Percentiles rank a stretch among this genome's conserved stretches.
phyloP scores from a whole-genome alignment of 2,329 filamentous ascomycete species.

The Curvularia sp. region DNA sequence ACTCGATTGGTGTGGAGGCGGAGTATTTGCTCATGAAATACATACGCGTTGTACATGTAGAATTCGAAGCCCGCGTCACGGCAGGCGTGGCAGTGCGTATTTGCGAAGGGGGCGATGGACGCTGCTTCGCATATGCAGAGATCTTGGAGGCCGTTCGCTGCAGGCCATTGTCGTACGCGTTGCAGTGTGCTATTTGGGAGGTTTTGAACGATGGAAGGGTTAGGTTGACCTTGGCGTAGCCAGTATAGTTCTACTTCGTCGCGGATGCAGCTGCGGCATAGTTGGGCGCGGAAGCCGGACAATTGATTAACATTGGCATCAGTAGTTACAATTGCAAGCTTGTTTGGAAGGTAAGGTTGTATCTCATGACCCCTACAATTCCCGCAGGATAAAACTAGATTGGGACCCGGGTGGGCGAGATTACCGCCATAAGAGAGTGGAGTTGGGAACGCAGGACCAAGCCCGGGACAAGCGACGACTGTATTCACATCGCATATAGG shows the following conservation, averaged over 20 bases:
- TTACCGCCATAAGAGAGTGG: background rate
- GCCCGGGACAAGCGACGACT: background rate
- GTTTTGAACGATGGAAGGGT: too few relatives aligned
- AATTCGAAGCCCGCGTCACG: background rate
- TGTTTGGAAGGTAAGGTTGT: background rate
- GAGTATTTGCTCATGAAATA: background rate
- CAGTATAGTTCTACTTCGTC: slow-evolving; percentile 14
- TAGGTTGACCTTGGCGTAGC: slow-evolving; percentile 1
- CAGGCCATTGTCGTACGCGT: background rate
- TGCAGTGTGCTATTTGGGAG: background rate
- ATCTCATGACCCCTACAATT: background rate
- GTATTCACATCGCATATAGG: background rate
- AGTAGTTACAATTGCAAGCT: background rate
- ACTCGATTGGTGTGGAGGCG: background rate
- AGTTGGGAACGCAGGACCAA: background rate
- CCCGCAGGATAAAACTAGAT: background rate
- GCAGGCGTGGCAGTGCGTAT: background rate
- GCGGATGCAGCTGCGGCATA: slow-evolving; percentile 5
- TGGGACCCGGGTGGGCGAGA: background rate
- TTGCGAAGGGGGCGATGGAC: background rate
- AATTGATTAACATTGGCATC: background rate
- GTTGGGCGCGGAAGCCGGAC: background rate
- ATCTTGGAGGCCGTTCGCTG: background rate
- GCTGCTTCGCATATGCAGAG: background rate
- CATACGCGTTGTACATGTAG: background rate